Base-by-base conservation (phyloP, 805 yeast species). In the Cyberlindnera amylophila region DNA sequence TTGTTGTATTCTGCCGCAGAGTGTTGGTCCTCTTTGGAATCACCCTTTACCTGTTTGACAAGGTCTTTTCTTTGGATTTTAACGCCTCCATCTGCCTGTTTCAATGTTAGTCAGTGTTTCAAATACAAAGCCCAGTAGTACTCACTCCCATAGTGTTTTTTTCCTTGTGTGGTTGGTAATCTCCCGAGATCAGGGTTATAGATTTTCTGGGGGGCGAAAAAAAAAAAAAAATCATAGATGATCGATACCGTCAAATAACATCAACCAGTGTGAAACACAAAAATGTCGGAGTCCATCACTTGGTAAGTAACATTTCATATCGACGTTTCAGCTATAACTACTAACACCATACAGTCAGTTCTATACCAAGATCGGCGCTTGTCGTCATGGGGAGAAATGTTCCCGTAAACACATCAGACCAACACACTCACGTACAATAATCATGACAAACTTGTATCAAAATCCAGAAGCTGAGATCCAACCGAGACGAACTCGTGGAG, bases 361-460 rank as follows among this genome's bases (percentile, higher is more conserved):
- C 58, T 88, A 81, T 58, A 70, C 74, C 48, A 86, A 83, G 59
- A 86, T 88, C 24, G 98, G 98, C 0, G 95, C 96, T 0, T 90
- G 98, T 56, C 72, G 96, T 46, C 96, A 90, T 61, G 96, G 96
- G 0, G 89, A 82, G 45, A 82, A 82, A 53, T 90, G 98, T 55
- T 80, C 88, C 8, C 70, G 91, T 54, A 73, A 72, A 43, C 90
- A 89, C 61, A 69, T 74, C 16, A 74, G 74, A 52, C 96, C 96
- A 2, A 61, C 68, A 7, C 62, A 68, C 32, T 83, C 95, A 1
- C 68, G 71, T 41, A 82, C 91, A 0, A 70, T 89, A 1, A 66
- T 85, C 36, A 69, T 84, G 43, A 69, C 81, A 14, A 82, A 83
- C 54, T 54, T 88, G 36, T 84, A 79, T 54, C 78, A 75, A 42